These are phyloP conservation scores for Hypoxylon rubiginosum DNA, from an alignment of 2,329 filamentous ascomycete genomes.

Conservation along the genomic window DNA sequence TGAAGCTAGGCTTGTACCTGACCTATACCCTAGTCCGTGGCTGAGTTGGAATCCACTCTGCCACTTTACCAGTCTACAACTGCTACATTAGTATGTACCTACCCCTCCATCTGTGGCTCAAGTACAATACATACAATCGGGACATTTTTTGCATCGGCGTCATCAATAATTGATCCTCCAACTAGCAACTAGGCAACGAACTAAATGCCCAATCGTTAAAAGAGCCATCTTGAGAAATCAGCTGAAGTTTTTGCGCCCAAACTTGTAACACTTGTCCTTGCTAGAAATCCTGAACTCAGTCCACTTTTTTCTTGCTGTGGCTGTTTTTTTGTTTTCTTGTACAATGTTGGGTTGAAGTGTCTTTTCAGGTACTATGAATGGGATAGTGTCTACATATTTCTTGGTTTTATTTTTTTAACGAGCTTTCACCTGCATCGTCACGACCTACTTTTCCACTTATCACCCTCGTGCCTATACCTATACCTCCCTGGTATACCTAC, in stretches of 20 bases:
- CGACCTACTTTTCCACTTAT: background rate
- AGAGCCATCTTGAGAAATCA: background rate
- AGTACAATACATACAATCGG: no score
- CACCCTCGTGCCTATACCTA: background rate
- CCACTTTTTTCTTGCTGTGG: conserved; percentile 6
- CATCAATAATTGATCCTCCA: conserved; percentile 34
- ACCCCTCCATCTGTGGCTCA: conserved; percentile 37
- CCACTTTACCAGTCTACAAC: no score
- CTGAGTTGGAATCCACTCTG: background rate
- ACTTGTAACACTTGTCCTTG: conserved; percentile 8
- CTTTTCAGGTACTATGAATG: no score
- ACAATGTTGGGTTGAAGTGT: background rate
- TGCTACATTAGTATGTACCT: no score
- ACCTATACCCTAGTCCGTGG: conserved; percentile 1
- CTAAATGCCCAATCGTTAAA: conserved; percentile 16
- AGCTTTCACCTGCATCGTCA: background rate
- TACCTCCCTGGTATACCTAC: background rate
- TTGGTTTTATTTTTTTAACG: conserved; percentile 1
- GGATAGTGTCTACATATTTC: conserved; percentile 2
- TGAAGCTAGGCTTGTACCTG: conserved; percentile 2
- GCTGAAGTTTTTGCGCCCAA: background rate
- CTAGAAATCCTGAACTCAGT: conserved; percentile 10
- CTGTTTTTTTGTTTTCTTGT: background rate
- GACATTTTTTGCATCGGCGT: conserved; percentile 24
- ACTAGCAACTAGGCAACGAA: conserved; percentile 20